phyloP scores from a whole-genome alignment of 2,329 filamentous ascomycete genomes.

The Fusarium palustre region DNA sequence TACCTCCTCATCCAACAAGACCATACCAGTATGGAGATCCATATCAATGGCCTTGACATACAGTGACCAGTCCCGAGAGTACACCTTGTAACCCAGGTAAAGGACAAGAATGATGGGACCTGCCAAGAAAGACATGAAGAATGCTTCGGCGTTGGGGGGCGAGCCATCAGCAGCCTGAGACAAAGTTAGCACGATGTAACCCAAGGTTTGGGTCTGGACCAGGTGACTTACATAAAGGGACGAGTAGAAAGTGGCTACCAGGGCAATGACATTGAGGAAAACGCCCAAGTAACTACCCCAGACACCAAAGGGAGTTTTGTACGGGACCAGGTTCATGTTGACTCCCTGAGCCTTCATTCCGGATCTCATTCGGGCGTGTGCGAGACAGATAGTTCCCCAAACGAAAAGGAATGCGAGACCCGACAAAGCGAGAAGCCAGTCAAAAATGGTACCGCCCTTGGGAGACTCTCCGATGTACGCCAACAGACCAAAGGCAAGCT shows the following conservation, averaged over 20 bases:
- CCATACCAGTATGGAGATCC: slow-evolving; percentile 86
- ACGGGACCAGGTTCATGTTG: slow-evolving; percentile 79
- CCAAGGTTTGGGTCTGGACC: not conserved
- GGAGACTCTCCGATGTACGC: slow-evolving; percentile 78
- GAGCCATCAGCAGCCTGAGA: slow-evolving; percentile 61
- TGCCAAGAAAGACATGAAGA: slow-evolving; percentile 79
- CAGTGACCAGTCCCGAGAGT: slow-evolving; percentile 67
- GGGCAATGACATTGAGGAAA: slow-evolving; percentile 77
- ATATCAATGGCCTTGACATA: slow-evolving; percentile 78
- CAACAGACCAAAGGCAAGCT: slow-evolving; percentile 77
- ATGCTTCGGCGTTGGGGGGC: slow-evolving; percentile 74
- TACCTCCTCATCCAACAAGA: slow-evolving; percentile 67
- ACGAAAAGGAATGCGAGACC: slow-evolving; percentile 81
- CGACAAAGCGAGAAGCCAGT: slow-evolving; percentile 82
- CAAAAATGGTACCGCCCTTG: slow-evolving; percentile 73
- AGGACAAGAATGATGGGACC: slow-evolving; percentile 74
- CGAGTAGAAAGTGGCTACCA: slow-evolving; percentile 89
- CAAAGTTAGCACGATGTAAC: not conserved
- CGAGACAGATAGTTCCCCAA: slow-evolving; percentile 85
- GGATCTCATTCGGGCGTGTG: slow-evolving; percentile 88
- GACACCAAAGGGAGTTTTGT: slow-evolving; percentile 81
- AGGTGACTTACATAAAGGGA: slow-evolving; percentile 25
- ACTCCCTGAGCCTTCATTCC: slow-evolving; percentile 78
- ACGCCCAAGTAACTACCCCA: slow-evolving; percentile 86
- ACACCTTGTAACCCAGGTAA: slow-evolving; percentile 82